phyloP scores from a whole-genome alignment of 306 rosid genomes.

The Malus sylvestris region DNA sequence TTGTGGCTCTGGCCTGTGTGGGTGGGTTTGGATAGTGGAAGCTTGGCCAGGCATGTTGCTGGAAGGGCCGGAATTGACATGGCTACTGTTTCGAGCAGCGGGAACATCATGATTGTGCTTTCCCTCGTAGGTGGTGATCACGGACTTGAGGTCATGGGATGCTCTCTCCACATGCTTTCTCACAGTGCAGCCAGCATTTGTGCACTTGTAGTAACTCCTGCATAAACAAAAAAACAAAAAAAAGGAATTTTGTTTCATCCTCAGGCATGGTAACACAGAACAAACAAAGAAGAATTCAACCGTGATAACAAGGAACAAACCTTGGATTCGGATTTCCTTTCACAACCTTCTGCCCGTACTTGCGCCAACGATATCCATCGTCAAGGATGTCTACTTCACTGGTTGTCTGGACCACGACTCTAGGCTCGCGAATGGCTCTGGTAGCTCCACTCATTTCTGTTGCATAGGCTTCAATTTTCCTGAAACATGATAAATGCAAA shows the following conservation, averaged over 20 bases:
- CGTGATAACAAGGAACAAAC: conserved; percentile 19
- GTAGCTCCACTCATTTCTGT: conserved; percentile 93
- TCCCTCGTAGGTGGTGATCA: conserved; percentile 91
- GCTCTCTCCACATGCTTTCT: conserved; percentile 99
- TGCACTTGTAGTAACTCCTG: conserved; percentile 99
- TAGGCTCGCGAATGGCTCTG: conserved; percentile 93
- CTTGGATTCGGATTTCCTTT: conserved; percentile 99
- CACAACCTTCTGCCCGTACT: conserved; percentile 95
- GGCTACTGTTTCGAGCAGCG: conserved; percentile 79
- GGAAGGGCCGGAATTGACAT: conserved; percentile 53
- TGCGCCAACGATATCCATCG: conserved; percentile 97
- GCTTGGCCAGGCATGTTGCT: conserved; percentile 30
- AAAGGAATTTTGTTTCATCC: neutral
- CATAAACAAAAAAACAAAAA: neutral
- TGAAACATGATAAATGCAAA: conserved; percentile 27
- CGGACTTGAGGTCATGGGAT: conserved; percentile 85
- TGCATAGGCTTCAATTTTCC: conserved; percentile 84
- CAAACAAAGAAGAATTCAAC: neutral
- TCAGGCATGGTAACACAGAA: neutral
- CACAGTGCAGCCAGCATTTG: conserved; percentile 83
- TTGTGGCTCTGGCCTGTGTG: conserved; percentile 65
- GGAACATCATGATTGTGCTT: conserved; percentile 96
- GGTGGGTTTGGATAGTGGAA: conserved; percentile 39
- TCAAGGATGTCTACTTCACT: conserved; percentile 96
- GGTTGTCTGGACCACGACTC: conserved; percentile 98